Percentiles rank a stretch among this genome's conserved stretches.
Conservation (phyloP, 2,329 filamentous ascomycete genomes). For the Talaromyces funiculosus region DNA sequence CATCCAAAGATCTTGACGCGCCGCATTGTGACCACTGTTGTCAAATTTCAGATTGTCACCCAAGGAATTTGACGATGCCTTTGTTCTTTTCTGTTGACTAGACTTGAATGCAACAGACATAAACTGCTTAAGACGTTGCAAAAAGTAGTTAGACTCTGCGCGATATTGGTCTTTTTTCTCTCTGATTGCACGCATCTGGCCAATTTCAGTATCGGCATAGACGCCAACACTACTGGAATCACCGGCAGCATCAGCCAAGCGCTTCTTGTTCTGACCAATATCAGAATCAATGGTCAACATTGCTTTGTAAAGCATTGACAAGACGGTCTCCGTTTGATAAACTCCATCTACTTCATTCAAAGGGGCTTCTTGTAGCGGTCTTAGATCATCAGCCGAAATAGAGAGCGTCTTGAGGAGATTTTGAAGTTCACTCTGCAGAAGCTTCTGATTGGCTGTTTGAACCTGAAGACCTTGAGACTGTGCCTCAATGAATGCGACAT, state of each 20-base stretch:
- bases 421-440: conserved; percentile 83
- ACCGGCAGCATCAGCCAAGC: conserved; percentile 41
- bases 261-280: conserved; percentile 53
- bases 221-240: conserved; percentile 44
- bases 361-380: conserved; percentile 66
- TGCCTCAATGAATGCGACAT: conserved; percentile 95
- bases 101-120: conserved; percentile 75
- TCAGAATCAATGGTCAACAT: conserved; percentile 90
- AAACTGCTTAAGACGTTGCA: conserved; percentile 73
- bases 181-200: conserved; percentile 86
- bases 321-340: conserved; percentile 67
- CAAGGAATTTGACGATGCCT: conserved; percentile 47
- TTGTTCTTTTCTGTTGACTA: conserved; percentile 64
- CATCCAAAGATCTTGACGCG: conserved; percentile 73
- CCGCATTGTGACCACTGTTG: conserved; percentile 62
- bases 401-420: conserved; percentile 86
- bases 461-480: conserved; percentile 96
- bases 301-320: conserved; percentile 81
- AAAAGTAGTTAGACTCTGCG: conserved; percentile 67
- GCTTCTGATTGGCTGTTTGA: conserved; percentile 92
- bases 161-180: conserved; percentile 91
- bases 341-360: conserved; percentile 66
- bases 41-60: conserved; percentile 58
- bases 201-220: conserved; percentile 66
- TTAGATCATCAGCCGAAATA: conserved; percentile 70